phyloP scores from a whole-genome alignment of 1,284 basidiomycete species.

The Phellopilus nigrolimitatus region DNA sequence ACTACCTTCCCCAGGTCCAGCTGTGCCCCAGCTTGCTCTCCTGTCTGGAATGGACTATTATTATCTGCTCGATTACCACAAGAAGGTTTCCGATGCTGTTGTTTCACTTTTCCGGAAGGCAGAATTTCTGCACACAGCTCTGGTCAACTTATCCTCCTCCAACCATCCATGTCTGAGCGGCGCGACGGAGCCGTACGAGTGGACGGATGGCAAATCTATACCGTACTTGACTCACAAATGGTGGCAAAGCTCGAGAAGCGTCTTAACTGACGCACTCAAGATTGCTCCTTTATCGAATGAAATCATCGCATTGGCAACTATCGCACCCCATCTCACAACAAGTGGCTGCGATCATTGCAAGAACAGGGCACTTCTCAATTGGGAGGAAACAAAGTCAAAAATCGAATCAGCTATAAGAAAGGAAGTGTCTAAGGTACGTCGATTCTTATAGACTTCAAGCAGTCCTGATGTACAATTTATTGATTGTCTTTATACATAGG shows the following conservation, averaged over 20 bases:
- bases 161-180: conserved; percentile 1
- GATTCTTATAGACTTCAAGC: background rate
- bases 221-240: no score
- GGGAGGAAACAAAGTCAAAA: no score
- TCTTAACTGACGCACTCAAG: no score
- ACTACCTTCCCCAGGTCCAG: conserved; percentile 6
- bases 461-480: no score
- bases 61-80: conserved; percentile 8
- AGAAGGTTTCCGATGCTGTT: background rate
- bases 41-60: conserved; percentile 6
- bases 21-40: background rate
- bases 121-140: background rate
- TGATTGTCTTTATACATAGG: background rate
- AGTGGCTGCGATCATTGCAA: no score
- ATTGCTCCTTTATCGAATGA: no score
- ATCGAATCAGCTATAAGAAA: no score
- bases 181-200: background rate
- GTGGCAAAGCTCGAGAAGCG: no score
- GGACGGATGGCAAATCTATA: no score
- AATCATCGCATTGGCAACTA: no score
- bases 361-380: no score
- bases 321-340: no score
- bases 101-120: conserved; percentile 1
- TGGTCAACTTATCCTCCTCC: background rate
- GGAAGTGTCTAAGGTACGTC: background rate